These are phyloP conservation scores for Hydnomerulius pinastri DNA, from an alignment of 768 basidiomycete species.

Conservation along the genomic window DNA sequence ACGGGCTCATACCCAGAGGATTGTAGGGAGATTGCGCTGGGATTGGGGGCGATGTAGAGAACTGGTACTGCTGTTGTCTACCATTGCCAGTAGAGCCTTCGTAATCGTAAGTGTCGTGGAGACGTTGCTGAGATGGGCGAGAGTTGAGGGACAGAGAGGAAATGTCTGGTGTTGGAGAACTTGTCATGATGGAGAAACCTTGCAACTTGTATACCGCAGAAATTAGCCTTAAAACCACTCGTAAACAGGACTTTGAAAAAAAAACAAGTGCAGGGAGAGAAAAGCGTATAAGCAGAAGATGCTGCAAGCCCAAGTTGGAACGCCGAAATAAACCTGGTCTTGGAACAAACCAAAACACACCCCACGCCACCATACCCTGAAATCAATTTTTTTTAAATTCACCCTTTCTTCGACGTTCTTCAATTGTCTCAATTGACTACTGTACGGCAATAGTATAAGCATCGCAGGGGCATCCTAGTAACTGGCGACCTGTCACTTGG, in stretches of 20 bases:
- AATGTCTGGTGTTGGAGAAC: constrained; percentile 75
- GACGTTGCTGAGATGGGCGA: constrained; percentile 67
- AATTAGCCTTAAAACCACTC: constrained; percentile 28
- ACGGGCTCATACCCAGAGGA: constrained; percentile 59
- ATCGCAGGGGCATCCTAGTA: not conserved
- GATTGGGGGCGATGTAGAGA: constrained; percentile 62
- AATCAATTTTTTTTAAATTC: constrained; percentile 14
- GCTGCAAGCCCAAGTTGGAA: constrained; percentile 8
- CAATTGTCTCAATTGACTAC: too few species aligned
- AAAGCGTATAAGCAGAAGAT: constrained; percentile 19
- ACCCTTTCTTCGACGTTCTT: not conserved
- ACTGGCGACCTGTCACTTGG: not conserved
- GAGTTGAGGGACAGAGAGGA: constrained; percentile 73
- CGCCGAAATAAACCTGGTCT: constrained; percentile 15
- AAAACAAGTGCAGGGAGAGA: constrained; percentile 29
- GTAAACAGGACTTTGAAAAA: constrained; percentile 33
- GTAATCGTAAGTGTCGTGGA: constrained; percentile 86
- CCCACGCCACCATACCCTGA: constrained; percentile 34
- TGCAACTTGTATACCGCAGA: constrained; percentile 13
- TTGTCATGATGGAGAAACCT: constrained; percentile 66
- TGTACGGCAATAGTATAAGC: too few species aligned
- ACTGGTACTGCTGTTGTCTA: constrained; percentile 72
- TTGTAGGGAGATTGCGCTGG: constrained; percentile 51
- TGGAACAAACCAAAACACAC: constrained; percentile 25
- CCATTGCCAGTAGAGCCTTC: constrained; percentile 55